phyloP scores from a whole-genome alignment of 2,329 filamentous ascomycete genomes.

The Cordyceps javanica region DNA sequence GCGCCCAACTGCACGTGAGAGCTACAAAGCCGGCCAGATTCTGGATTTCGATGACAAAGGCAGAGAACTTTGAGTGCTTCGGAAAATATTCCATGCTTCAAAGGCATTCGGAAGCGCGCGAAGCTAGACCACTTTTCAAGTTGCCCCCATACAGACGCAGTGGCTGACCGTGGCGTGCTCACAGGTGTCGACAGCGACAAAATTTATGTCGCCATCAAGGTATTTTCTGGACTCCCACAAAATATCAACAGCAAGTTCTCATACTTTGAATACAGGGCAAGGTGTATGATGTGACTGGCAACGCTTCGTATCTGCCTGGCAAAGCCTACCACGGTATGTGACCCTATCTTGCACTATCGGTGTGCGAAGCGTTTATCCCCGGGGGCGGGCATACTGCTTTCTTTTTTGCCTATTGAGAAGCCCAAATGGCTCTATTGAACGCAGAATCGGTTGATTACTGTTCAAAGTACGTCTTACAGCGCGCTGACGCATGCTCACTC shows the following conservation, averaged over 20 bases:
- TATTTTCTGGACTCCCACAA: conserved; percentile 22
- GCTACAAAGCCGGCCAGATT: neutral
- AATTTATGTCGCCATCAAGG: conserved; percentile 66
- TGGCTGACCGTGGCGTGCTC: conserved; percentile 17
- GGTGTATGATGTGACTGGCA: conserved; percentile 90
- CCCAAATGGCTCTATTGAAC: neutral
- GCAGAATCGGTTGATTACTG: neutral
- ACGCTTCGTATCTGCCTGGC: conserved; percentile 32
- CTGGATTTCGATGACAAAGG: neutral
- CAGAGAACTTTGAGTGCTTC: too few species aligned
- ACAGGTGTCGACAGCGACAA: conserved; percentile 59
- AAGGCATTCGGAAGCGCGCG: neutral
- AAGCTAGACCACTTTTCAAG: neutral
- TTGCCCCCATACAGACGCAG: neutral
- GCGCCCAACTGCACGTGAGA: neutral
- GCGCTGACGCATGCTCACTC: neutral
- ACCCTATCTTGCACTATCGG: neutral
- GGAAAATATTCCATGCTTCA: too few species aligned
- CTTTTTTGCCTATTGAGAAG: neutral
- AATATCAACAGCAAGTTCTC: neutral
- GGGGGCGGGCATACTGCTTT: neutral
- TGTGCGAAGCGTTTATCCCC: neutral
- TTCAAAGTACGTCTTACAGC: conserved; percentile 15
- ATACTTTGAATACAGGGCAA: conserved; percentile 57
- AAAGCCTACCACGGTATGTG: conserved; percentile 73